Base-by-base conservation (phyloP, 768 basidiomycete genomes). In the Rhodotorula diobovata region DNA sequence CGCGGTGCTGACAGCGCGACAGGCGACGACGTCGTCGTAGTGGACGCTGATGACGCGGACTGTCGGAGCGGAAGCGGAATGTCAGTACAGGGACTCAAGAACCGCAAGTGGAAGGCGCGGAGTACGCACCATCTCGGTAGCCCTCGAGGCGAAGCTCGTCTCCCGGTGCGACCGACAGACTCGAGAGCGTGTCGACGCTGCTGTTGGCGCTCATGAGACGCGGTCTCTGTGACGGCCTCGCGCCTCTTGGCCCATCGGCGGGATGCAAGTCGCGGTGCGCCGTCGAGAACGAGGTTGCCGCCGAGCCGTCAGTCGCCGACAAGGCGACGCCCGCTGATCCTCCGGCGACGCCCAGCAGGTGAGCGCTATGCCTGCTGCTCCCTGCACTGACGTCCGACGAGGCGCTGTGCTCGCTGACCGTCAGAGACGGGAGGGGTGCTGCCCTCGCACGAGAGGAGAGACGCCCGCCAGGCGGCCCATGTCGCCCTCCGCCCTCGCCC, bases 11-110 rank as follows among this genome's bases (percentile, higher is more conserved):
- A 70, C 60, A 4, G 68, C 73, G 20, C 73, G 61, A 39, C 68
- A 70, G 14, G 66, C 73, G 37, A 74, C 73, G 18, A 68, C 48
- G 41, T 74, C 73, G 68, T 74, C 73, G 66, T 74, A 69, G 51
- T 73, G 72, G 8, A 63, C 30, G 28, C 48, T 51, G 54, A 73
- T 50, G 46, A 73, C 57, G 23, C 60, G 63, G 8, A 73, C 71
- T 70, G n/a, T 7, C 23, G 7, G 51, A 1, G 10, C 0, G 32
- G 4, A 16, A 20, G 28, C 2, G 25, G 1, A 25, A 18, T 14
- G n/a, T 56, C 10, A 56, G 15, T 2, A 1, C 25, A 28, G 7
- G 4, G n/a, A 5, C 8, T 7, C 12, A 14, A n/a, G 16, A 8
- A 45, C n/a, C 16, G 18, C 1, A 3, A 39, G 23, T 1, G 1